Base-by-base conservation (phyloP, 441 rosid genomes). In the Pelargonium citronellum region DNA sequence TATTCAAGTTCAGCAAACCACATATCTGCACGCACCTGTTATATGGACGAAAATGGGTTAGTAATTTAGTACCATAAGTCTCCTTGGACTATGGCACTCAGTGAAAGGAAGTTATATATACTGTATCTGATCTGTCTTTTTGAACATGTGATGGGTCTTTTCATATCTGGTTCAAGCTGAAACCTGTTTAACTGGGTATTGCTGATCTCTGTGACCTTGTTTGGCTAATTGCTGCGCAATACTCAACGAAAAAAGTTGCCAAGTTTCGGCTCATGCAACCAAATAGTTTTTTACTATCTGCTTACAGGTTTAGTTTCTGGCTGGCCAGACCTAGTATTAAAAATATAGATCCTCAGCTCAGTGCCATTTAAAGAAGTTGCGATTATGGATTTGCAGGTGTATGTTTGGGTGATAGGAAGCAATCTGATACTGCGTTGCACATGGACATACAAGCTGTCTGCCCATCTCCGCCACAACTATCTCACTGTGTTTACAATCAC, bases 381-480 rank as follows among this genome's bases (percentile, higher is more conserved):
- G 16, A 66, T 20, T 30, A 2, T 69, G 67, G 61, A 15, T 27
- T 74, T 74, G 81, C 87, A 94, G 96, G 94, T 91, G 0, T 89
- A 87, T 75, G 20, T 89, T 43, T 95, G 97, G 97, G 97, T 95
- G 75, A 87, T 91, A 11, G 92, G 90, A 72, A 91, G 97, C 75
- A 95, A 91, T 69, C 72, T 95, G 82, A 84, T 95, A 72, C 71
- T 94, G 70, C 85, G 97, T 8, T 90, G 97, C 83, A 87, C 96
- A 19, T 91, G 99, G 99, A 95, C 97, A 0, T 95, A 91, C 79
- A 91, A 95, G 80, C 76, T 91, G 19, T 95, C 99, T 19, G 95
- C 97, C 60, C 97, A 91, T 84, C 94, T 91, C 66, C 96, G 96
- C 58, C 88, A 90, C 68, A 94, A 94, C 75, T 90, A 91, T 80